Base-by-base conservation (phyloP, 805 yeast genomes). In the Lipomyces sp. region DNA sequence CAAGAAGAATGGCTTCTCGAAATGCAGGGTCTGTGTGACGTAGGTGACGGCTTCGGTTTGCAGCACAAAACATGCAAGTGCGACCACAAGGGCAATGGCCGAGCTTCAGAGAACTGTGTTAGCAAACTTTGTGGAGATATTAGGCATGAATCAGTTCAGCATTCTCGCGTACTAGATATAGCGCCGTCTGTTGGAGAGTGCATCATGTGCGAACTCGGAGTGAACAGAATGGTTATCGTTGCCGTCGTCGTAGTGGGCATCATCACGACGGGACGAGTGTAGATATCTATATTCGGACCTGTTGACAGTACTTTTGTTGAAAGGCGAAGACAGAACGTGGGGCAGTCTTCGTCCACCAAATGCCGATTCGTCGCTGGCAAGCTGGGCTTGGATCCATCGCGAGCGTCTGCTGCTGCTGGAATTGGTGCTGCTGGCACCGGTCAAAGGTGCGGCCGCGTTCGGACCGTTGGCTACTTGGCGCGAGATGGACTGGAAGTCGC, bases 11-110 rank as follows among this genome's bases (percentile, higher is more conserved):
- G 96, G 95, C 62, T 86, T 89, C 45, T 76, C 65, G 65, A 80
- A 87, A 2, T 74, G 76, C 23, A 74, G 65, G 6, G 71, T 64
- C 28, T 73, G 70, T 63, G 86, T 83, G 4, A 87, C 74, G 49
- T 81, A 81, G 5, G 87, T 76, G 1, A 95, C 86, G 53, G 82
- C 71, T 64, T 87, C 96, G 0, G 96, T 87, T 64, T 87, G 96
- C 14, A 75, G 62, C 3, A 88, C 89, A 68, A 88, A 88, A 2
- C 89, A 62, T 6, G 78, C 61, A 51, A 82, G 58, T 0, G 84
- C 77, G 1, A 78, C 51, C 1, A 73, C 13, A 37, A 82, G 74
- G 1, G 84, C 71, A 1, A 68, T 57, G 2, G 70, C 67, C 4
- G 82, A 79, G 32, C 60, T 55, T 24, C 8, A 24, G 14, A 5